Evolutionary conservation across 2,329 filamentous ascomycete species (phyloP), one percentile per base, ranked within the genome.

Genomic region (Fonsecaea monophora): DNA sequence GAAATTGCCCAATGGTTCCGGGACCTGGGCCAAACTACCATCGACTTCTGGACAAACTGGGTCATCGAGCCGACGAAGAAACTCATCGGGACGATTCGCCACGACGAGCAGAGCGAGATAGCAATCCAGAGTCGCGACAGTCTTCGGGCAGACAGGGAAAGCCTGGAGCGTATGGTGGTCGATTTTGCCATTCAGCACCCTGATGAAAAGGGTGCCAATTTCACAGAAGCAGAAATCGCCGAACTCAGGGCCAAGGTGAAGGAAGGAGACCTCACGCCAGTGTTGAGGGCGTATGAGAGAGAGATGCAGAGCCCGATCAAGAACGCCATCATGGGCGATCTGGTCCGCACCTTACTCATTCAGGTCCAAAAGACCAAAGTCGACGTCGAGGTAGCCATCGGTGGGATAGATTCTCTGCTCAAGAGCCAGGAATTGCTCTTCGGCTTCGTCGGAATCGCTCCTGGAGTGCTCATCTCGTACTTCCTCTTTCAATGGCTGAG

Each of bases 301-400:
- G 94, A 97, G 72, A 83, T 99, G 50, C 87, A 90, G 60, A 90
- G 84, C 55, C 95, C 95, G 0, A 88, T 99, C 68, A 83, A 89
- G 62, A 94, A 94, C 7, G 92, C 94, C 0, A 80, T 99, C 18
- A 87, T 88, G 35, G 95, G 95, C 10, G 94, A 98, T 74, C 84
- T 99, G 34, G 86, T 98, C 40, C 89, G 94, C 60, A 93, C 94
- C 4, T 86, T 99, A 34, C 84, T 99, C 53, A 98, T 99, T 63
- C 95, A 99, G 76, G 90, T 99, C 42, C 95, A 99, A 75, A 99
- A 99, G 84, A 98, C 95, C 25, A 99, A 99, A 82, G 95, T 99
- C 8, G 95, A 99, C 75, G 89, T 99, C 12, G 95, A 99, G 78
- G 89, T 98, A 68, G 95, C 95, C 13, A 94, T 99, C 81, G 92